Percentiles rank a stretch among this genome's conserved stretches.
These are phyloP conservation scores for Plasmodium billcollinsi DNA, from an alignment of 169 alveolate genomes.

Conservation along the genomic window DNA sequence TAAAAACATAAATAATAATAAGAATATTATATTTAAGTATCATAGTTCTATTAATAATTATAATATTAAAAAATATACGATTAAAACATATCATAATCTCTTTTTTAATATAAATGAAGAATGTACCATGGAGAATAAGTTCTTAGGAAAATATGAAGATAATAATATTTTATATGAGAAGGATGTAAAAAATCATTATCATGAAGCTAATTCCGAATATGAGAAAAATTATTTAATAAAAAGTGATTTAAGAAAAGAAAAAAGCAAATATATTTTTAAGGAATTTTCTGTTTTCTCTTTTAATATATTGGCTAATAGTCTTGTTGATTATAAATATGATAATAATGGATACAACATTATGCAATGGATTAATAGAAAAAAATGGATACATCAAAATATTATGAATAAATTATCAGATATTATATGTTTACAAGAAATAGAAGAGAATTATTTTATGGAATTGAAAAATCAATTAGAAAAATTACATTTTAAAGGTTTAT, in stretches of 20 bases:
- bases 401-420: constrained; percentile 77
- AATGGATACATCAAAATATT: constrained; percentile 78
- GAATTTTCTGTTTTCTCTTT: constrained; percentile 77
- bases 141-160: too few species aligned
- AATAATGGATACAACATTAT: constrained; percentile 80
- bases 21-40: neutral
- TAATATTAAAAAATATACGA: neutral
- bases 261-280: constrained; percentile 37
- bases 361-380: constrained; percentile 83
- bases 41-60: neutral
- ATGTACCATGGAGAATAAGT: neutral
- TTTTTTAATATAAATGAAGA: constrained; percentile 4
- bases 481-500: constrained; percentile 79
- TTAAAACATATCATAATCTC: neutral
- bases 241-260: constrained; percentile 1
- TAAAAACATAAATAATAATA: neutral
- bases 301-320: constrained; percentile 84
- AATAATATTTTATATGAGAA: too few species aligned
- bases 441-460: constrained; percentile 78
- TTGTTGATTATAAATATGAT: constrained; percentile 85
- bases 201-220: neutral
- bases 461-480: constrained; percentile 73
- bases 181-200: neutral
- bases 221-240: neutral
- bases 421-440: constrained; percentile 86